Conservation (phyloP, 345 rosid genomes). For the Rhodamnia rubescens region DNA sequence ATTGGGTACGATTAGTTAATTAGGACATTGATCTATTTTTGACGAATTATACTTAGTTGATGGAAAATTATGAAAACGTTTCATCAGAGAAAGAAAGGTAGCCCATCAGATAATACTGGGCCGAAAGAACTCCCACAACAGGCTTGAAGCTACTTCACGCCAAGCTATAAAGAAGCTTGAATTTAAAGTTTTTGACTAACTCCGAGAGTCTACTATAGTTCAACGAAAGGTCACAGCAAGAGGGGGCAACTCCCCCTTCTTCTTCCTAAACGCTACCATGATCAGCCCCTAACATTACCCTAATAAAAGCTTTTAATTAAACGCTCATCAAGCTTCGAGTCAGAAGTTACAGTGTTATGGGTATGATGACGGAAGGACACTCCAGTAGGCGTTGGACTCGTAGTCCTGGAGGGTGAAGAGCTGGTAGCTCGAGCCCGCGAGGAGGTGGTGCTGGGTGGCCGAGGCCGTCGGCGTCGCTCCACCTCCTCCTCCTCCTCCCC, state of each 20-base stretch:
- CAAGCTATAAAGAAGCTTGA: background rate
- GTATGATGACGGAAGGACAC: background rate
- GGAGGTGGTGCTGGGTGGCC: background rate
- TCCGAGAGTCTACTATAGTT: slow-evolving; percentile 4
- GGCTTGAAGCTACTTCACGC: background rate
- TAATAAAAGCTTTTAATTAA: background rate
- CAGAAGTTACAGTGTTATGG: background rate
- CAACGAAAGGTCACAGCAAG: slow-evolving; percentile 18
- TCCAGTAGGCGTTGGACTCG: background rate
- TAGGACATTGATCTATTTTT: background rate
- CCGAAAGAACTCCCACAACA: background rate
- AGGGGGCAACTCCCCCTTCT: slow-evolving; percentile 13
- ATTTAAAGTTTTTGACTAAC: background rate
- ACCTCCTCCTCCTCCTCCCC: background rate
- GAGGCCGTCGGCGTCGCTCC: background rate
- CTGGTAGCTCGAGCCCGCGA: slow-evolving; percentile 22
- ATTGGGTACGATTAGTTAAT: background rate
- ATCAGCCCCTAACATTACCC: background rate
- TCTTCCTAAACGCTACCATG: slow-evolving; percentile 2
- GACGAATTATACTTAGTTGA: background rate
- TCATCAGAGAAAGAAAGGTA: background rate
- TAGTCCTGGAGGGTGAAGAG: slow-evolving; percentile 23
- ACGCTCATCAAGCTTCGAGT: background rate
- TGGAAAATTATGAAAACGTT: background rate
- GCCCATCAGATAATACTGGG: background rate